Base-by-base conservation (phyloP, 148 eudicot species). In the Fallopia convolvulus region DNA sequence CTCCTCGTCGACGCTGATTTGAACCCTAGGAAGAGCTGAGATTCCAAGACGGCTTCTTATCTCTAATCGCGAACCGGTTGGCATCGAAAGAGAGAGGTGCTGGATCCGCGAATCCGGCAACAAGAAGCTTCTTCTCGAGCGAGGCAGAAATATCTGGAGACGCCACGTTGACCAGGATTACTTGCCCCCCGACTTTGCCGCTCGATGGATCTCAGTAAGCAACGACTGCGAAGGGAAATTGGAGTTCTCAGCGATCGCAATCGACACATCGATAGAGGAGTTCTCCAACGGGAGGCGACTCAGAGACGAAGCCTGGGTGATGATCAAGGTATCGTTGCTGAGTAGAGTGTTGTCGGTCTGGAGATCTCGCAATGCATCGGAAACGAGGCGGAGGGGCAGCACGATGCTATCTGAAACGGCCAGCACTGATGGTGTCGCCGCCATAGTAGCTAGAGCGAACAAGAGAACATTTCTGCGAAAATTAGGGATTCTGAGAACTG, bases 11-110 rank as follows among this genome's bases (percentile, higher is more conserved):
- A 15, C 42, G 42, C 42, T 66, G 39, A 95, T 78, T 83, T 87
- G 88, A 60, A 94, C 77, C 83, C 82, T 89, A 0, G 97, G 97
- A 70, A 95, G 84, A 92, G 61, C 99, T 97, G 76, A 86, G 78
- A 81, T 85, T 90, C 99, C 97, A 95, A 32, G 94, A 88, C 78
- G 97, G 94, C 79, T 90, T 92, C 82, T 82, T 87, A 23, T 89
- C 92, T 77, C 79, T 83, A 26, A 91, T 79, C 93, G 49, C 15
- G 52, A 72, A 8, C 6, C 72, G 41, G 41, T 33, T 66, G 20
- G 72, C 8, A 4, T 33, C 72, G 6, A 44, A 33, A 14, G 72
- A 71, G 58, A 82, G 76, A 80, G 79, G 79, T 75, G 85, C 86
- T 58, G 88, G 80, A 78, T 92, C 92, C 46, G 86, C 39, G 76